A percentile compares a stretch with the other conserved stretches of the same genome.
These are phyloP conservation scores for Podaxis sp. DNA, from an alignment of 768 basidiomycete genomes.

Conservation along the genomic window DNA sequence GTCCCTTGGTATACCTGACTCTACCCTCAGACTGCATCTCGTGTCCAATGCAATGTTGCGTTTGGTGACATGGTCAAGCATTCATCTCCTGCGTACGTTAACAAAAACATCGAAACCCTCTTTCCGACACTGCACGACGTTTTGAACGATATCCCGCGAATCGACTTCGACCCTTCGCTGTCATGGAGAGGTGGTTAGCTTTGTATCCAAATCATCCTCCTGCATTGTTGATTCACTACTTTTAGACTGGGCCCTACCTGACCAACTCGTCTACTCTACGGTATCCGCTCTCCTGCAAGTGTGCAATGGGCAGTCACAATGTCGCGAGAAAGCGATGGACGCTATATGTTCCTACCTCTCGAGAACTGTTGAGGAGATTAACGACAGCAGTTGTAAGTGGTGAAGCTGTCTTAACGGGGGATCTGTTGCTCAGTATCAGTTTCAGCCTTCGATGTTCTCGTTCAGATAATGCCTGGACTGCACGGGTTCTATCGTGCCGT, in stretches of 20 bases:
- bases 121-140: conserved; percentile 65
- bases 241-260: conserved; percentile 84
- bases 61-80: conserved; percentile 77
- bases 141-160: conserved; percentile 67
- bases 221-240: conserved; percentile 10
- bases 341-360: conserved; percentile 63
- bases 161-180: conserved; percentile 75
- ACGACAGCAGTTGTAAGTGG: conserved; percentile 52
- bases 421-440: conserved; percentile 5
- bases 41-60: conserved; percentile 78
- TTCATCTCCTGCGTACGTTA: conserved; percentile 53
- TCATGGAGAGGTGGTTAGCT: conserved; percentile 70
- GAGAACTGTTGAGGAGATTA: conserved; percentile 54
- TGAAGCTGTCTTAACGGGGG: not conserved
- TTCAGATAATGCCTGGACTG: conserved; percentile 75
- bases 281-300: conserved; percentile 73
- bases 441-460: conserved; percentile 68
- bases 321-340: conserved; percentile 48
- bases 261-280: conserved; percentile 79
- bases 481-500: conserved; percentile 88
- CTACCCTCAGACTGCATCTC: conserved; percentile 55
- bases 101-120: conserved; percentile 47
- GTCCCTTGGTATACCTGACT: not conserved
- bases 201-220: not conserved
- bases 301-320: conserved; percentile 49